Evolutionary conservation across 1,139 yeast species (phyloP), one percentile per base, ranked within the genome.

Genomic region (Suhomyces panamericanus): DNA sequence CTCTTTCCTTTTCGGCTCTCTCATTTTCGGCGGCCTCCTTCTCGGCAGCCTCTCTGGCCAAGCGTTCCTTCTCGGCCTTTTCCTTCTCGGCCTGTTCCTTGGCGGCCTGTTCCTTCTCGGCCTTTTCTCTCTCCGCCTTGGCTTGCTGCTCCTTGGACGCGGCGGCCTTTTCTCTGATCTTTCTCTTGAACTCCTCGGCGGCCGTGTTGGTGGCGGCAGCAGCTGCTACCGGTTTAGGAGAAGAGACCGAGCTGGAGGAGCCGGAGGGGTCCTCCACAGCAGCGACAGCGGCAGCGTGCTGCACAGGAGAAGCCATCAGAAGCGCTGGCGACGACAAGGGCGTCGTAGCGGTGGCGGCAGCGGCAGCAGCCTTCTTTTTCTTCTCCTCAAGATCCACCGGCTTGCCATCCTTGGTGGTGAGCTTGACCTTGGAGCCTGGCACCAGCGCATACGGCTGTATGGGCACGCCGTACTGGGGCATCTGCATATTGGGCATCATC

Each of bases 371-470:
- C n/a, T 48, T 51, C 55, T 62, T 67, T 57, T 69, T 71, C 59
- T 70, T 70, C 40, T 70, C 77, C 45, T 73, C 78, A 51, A 72
- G 70, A 51, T 73, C 76, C 42, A 73, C 67, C 38, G 66, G 73
- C 49, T 67, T 72, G n/a, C 79, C 79, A 41, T 73, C 77, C 54
- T 69, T 73, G 47, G 73, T 75, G 42, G 78, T 72, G 49, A 74
- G 64, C 52, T 66, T 72, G 27, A 73, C 62, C 50, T 61, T 62
- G 2, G 57, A 43, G 13, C 51, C 38, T 4, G 62, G 52, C 11
- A 48, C 41, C 0, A 53, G 51, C 3, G 53, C 50, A 34, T 53
- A 58, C 26, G 44, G 56, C 12, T 47, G 54, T 35, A 47, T 51
- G 24, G 50, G 49, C n/a, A 43, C 45, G 28, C 51, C 51, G 33